These are phyloP conservation scores for Epichloe aotearoae DNA, from an alignment of 2,329 filamentous ascomycete genomes.

Conservation along the genomic window DNA sequence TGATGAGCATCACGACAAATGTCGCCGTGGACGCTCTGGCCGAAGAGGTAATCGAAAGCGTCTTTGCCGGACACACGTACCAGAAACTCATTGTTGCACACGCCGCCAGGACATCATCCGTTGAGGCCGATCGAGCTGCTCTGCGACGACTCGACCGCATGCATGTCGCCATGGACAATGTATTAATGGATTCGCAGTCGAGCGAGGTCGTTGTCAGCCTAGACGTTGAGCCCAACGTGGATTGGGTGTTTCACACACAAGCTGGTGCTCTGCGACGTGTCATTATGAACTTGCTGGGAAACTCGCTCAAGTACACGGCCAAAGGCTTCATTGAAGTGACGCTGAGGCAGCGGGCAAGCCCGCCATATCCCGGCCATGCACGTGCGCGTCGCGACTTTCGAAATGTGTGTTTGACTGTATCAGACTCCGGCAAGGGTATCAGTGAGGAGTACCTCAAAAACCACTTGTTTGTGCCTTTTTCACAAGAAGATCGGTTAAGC, in stretches of 20 bases:
- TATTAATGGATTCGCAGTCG: slow-evolving; percentile 7
- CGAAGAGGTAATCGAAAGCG: slow-evolving; percentile 34
- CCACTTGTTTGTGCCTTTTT: slow-evolving; percentile 48
- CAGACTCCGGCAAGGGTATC: slow-evolving; percentile 55
- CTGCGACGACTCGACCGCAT: slow-evolving; percentile 19
- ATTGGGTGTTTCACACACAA: slow-evolving; percentile 43
- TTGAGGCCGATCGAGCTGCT: slow-evolving; percentile 3
- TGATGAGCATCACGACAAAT: slow-evolving; percentile 10
- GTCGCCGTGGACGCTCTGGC: slow-evolving; percentile 26
- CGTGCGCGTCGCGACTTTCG: slow-evolving; percentile 4
- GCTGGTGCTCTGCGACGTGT: slow-evolving; percentile 38
- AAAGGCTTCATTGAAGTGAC: slow-evolving; percentile 16
- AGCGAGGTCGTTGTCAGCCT: slow-evolving; percentile 16
- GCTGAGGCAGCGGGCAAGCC: slow-evolving; percentile 14
- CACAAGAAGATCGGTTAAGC: slow-evolving; percentile 47
- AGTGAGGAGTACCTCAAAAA: slow-evolving; percentile 46
- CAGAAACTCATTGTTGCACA: slow-evolving; percentile 13
- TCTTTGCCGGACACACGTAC: slow-evolving; percentile 32
- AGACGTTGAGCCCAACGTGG: slow-evolving; percentile 34
- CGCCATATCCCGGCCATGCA: neutral
- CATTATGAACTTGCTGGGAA: slow-evolving; percentile 50
- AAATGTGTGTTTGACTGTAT: slow-evolving; percentile 31
- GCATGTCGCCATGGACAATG: slow-evolving; percentile 25
- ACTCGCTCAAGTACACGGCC: slow-evolving; percentile 47
- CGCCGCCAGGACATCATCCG: neutral